Evolutionary conservation across 2,329 filamentous ascomycete species (phyloP), one percentile per base, ranked within the genome.

Genomic region (Beauveria scarabaeidicola): DNA sequence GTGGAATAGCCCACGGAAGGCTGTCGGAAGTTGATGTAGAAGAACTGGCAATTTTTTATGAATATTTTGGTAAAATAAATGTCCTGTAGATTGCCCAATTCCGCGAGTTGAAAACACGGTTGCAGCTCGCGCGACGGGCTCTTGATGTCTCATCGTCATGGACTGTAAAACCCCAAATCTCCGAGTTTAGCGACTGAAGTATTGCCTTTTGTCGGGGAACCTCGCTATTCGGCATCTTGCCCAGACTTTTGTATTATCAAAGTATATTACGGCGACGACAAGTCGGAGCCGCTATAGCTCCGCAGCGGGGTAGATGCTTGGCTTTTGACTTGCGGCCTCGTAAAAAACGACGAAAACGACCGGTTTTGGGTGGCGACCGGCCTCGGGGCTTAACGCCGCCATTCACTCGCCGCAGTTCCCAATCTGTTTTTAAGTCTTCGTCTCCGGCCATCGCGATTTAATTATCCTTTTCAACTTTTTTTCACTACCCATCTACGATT

Each of bases 161-260:
- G 25, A 29, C 9, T 10, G 19, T 13, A 29, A 10, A n/a, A 36
- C 17, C 8, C 8, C 19, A 27, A n/a, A 48, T 19, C 44, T 13
- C 21, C 44, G 25, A 48, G 44, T 48, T 25, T 15, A 29, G 23
- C n/a, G 46, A 17, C 46, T 17, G 15, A 48, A 1, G 25, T 25
- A 23, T 17, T 21, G 36, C 23, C 23, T 25, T 19, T 6, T 4
- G 19, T 56, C 53, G 53, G 53, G 19, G 19, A 7, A 38, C 19
- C 19, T 56, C 53, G 53, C 53, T 56, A 36, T 60, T 60, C 58
- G 58, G 58, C 57, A 59, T 59, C 32, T 52, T 23, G 38, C 21
- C 9, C 36, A 10, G 17, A 19, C 15, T 40, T 11, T 43, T 10
- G 36, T 23, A 41, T 27, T 43, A 17, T 13, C 15, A 43, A 52